Percentiles rank a stretch among this genome's conserved stretches.
These are phyloP conservation scores for Leptomonas pyrrhocoris DNA, from an alignment of 208 protist genomes.

Conservation along the genomic window DNA sequence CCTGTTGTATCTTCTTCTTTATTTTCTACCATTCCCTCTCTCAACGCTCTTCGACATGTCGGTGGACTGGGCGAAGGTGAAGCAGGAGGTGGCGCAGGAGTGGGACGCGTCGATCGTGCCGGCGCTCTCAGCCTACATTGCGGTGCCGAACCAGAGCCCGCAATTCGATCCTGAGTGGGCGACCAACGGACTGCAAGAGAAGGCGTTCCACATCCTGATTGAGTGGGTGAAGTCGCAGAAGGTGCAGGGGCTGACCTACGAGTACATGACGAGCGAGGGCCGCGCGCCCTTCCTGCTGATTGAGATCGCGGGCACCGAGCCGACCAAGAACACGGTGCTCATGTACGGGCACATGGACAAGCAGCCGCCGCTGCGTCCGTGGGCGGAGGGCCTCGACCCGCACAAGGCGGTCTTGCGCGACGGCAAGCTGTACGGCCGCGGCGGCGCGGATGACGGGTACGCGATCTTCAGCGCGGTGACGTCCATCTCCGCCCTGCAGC, in stretches of 20 bases:
- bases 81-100: slow-evolving; percentile 55
- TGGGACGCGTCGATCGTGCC: slow-evolving; percentile 92
- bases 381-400: slow-evolving; percentile 90
- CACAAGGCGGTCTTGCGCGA: slow-evolving; percentile 86
- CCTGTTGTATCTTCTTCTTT: neutral
- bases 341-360: slow-evolving; percentile 98
- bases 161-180: slow-evolving; percentile 87
- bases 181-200: slow-evolving; percentile 88
- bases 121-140: slow-evolving; percentile 86
- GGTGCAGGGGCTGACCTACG: slow-evolving; percentile 76
- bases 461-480: slow-evolving; percentile 84
- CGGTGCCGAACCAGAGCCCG: slow-evolving; percentile 94
- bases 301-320: slow-evolving; percentile 74
- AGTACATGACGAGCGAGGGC: slow-evolving; percentile 77
- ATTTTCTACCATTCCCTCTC: neutral
- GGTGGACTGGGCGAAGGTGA: slow-evolving; percentile 66
- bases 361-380: slow-evolving; percentile 94
- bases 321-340: slow-evolving; percentile 76
- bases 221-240: slow-evolving; percentile 87
- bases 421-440: slow-evolving; percentile 92
- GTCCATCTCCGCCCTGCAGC: slow-evolving; percentile 80
- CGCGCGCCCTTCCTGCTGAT: slow-evolving; percentile 90
- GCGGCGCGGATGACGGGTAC: slow-evolving; percentile 93
- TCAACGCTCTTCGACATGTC: no score
- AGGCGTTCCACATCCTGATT: slow-evolving; percentile 90